Evolutionary conservation across 331 rosid species (phyloP).

Genomic region (Cydonia oblonga): DNA sequence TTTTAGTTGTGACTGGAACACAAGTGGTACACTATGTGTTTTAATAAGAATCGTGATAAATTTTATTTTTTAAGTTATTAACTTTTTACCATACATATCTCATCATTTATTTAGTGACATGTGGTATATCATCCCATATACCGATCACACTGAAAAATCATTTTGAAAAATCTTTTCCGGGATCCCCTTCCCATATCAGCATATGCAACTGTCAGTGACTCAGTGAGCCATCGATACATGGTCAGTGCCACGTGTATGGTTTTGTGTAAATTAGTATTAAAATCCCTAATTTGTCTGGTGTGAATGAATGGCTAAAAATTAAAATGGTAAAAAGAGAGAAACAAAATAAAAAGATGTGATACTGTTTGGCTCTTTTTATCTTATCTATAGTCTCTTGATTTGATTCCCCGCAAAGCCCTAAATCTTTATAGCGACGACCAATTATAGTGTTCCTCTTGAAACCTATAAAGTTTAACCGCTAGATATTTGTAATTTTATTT

Average conservation of each 20-base stretch:
- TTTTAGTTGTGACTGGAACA: no score
- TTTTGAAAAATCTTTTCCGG: no score
- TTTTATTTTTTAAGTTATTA: no score
- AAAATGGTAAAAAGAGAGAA: background rate
- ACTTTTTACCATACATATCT: no score
- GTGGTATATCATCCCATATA: no score
- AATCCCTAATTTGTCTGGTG: background rate
- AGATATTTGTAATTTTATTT: background rate
- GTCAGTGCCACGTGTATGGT: constrained; percentile 8
- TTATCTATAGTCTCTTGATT: background rate
- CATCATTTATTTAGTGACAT: no score
- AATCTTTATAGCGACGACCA: constrained; percentile 11
- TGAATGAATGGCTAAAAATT: constrained; percentile 3
- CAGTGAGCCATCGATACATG: background rate
- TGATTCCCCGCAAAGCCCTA: constrained; percentile 10
- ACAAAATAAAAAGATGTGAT: background rate
- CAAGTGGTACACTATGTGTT: no score
- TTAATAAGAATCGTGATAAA: no score
- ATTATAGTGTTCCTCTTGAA: background rate
- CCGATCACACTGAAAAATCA: no score
- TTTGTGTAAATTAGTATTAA: background rate
- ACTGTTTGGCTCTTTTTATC: background rate
- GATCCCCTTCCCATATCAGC: no score
- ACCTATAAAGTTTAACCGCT: background rate
- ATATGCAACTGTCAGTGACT: constrained; percentile 10